These are phyloP conservation scores for Pseudocercospora vitis DNA, from an alignment of 2,329 filamentous ascomycete genomes.

Conservation along the genomic window DNA sequence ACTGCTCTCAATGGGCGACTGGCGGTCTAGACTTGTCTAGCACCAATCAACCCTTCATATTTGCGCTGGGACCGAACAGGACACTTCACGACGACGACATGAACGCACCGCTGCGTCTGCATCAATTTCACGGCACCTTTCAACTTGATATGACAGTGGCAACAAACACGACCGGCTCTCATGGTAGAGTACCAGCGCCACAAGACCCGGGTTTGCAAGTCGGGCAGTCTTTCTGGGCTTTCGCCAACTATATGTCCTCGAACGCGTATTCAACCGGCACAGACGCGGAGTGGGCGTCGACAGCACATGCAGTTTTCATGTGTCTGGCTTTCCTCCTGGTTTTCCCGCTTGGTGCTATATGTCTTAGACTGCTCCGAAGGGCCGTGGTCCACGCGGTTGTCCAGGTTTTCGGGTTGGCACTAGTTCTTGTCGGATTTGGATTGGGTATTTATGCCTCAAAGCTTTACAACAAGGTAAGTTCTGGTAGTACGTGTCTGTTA, in stretches of 20 bases:
- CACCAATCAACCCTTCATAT: slow-evolving; percentile 43
- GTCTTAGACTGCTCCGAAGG: slow-evolving; percentile 42
- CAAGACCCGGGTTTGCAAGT: slow-evolving; percentile 26
- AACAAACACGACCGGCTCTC: slow-evolving; percentile 32
- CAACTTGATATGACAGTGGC: slow-evolving; percentile 44
- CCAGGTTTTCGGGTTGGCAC: slow-evolving; percentile 41
- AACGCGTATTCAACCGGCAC: slow-evolving; percentile 31
- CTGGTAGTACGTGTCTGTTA: not conserved
- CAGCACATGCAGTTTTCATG: slow-evolving; percentile 39
- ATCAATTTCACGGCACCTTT: slow-evolving; percentile 44
- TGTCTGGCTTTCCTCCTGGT: slow-evolving; percentile 39
- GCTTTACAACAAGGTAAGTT: slow-evolving; percentile 43
- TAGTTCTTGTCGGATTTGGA: slow-evolving; percentile 42
- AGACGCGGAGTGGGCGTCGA: slow-evolving; percentile 23
- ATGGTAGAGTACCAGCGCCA: slow-evolving; percentile 41
- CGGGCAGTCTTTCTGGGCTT: slow-evolving; percentile 29
- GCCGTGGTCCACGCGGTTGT: slow-evolving; percentile 46
- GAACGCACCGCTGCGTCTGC: slow-evolving; percentile 40
- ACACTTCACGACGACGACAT: slow-evolving; percentile 33
- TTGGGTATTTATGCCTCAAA: slow-evolving; percentile 46
- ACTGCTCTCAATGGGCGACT: slow-evolving; percentile 42
- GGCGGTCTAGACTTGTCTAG: slow-evolving; percentile 39
- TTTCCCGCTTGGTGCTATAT: slow-evolving; percentile 39
- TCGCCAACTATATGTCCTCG: slow-evolving; percentile 29
- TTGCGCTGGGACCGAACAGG: slow-evolving; percentile 42